These are phyloP conservation scores for Rhizopogon salebrosus DNA, from an alignment of 768 basidiomycete genomes.

Conservation along the genomic window DNA sequence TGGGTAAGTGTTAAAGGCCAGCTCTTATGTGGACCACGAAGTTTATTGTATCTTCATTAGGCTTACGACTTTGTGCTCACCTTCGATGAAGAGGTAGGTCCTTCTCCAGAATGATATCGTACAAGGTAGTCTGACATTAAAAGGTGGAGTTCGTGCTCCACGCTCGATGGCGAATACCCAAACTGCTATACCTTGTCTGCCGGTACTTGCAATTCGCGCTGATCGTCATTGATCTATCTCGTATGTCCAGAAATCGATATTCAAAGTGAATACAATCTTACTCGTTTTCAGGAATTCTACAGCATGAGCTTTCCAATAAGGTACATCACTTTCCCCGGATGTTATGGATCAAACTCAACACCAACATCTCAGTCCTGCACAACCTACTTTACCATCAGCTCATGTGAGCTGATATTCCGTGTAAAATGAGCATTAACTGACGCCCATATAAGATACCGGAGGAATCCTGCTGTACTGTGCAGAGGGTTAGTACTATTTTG, in stretches of 20 bases:
- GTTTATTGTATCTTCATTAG: background rate
- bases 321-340: background rate
- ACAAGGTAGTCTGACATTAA: background rate
- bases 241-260: background rate
- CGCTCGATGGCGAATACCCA: background rate
- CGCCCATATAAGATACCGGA: no score
- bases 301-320: background rate
- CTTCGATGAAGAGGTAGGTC: background rate
- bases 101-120: background rate
- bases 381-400: background rate
- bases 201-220: background rate
- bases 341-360: background rate
- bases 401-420: background rate
- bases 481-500: background rate
- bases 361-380: background rate
- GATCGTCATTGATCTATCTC: background rate
- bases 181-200: background rate
- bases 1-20: background rate
- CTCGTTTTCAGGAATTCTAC: background rate
- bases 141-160: background rate
- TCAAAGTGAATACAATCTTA: background rate
- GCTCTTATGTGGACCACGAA: background rate
- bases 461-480: background rate
- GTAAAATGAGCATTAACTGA: no score
- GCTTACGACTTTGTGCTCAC: background rate